Percentiles rank a stretch among this genome's conserved stretches.
These are phyloP conservation scores for Dalechampia spathulata DNA, from an alignment of 441 rosid genomes.

Conservation along the genomic window DNA sequence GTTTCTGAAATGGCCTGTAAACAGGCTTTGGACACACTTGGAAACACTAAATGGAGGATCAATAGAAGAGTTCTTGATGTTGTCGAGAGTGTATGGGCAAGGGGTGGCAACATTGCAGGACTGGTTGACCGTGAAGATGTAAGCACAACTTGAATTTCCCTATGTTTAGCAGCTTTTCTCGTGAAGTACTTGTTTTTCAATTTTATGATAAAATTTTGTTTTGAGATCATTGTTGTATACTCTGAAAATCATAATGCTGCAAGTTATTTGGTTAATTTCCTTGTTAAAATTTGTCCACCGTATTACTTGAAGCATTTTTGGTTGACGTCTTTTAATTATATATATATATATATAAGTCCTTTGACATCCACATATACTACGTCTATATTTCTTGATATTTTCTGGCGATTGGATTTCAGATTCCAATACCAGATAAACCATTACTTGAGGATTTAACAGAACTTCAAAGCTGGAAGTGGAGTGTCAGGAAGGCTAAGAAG, in stretches of 20 bases:
- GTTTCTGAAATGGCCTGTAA: conserved; percentile 15
- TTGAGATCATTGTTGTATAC: not conserved
- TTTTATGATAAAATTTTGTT: not conserved
- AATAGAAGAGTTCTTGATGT: conserved; percentile 64
- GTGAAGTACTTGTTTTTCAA: not conserved
- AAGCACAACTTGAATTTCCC: conserved; percentile 27
- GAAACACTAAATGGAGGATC: conserved; percentile 89
- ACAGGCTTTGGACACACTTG: conserved; percentile 92
- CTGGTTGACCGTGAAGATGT: conserved; percentile 81
- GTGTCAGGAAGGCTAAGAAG: conserved; percentile 61
- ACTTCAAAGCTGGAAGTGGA: conserved; percentile 71
- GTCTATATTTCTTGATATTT: not conserved
- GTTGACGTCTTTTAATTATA: not conserved
- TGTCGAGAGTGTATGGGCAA: conserved; percentile 74
- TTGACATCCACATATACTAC: not conserved
- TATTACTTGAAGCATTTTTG: not conserved
- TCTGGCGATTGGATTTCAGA: conserved; percentile 26
- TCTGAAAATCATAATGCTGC: not conserved
- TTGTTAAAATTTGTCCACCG: not conserved
- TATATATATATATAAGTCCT: not conserved
- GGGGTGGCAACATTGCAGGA: conserved; percentile 81
- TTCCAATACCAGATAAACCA: conserved; percentile 65
- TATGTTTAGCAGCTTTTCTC: not conserved
- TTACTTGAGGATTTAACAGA: conserved; percentile 50
- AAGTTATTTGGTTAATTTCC: not conserved